A percentile compares a stretch with the other conserved stretches of the same genome.
These are phyloP conservation scores for Fusarium marasasianum DNA, from an alignment of 2,329 filamentous ascomycete genomes.

Conservation along the genomic window DNA sequence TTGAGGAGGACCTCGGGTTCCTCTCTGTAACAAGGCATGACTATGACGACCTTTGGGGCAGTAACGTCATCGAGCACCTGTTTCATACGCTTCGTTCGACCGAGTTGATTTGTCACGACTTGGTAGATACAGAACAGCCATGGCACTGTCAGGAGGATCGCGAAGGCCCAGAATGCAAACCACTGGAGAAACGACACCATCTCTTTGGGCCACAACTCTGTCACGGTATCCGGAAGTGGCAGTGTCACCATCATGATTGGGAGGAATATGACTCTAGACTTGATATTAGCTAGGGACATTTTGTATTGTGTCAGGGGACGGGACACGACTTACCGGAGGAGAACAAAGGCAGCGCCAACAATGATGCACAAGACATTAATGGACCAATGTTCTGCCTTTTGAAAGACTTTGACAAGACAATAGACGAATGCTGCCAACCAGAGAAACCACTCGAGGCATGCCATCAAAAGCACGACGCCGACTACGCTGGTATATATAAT, in stretches of 20 bases:
- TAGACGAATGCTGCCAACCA: constrained; percentile 96
- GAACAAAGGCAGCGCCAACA: constrained; percentile 77
- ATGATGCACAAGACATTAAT: constrained; percentile 80
- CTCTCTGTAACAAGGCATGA: constrained; percentile 98
- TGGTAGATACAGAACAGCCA: constrained; percentile 96
- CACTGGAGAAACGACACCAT: constrained; percentile 83
- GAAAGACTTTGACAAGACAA: constrained; percentile 86
- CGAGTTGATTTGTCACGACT: constrained; percentile 86
- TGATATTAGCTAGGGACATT: not conserved
- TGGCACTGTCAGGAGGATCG: constrained; percentile 83
- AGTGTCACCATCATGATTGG: constrained; percentile 95
- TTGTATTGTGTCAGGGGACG: not conserved
- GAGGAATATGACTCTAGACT: constrained; percentile 78
- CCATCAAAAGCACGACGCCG: constrained; percentile 82
- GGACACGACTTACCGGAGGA: constrained; percentile 69
- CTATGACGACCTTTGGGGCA: constrained; percentile 92
- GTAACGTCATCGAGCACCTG: constrained; percentile 83
- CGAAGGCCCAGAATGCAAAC: constrained; percentile 96
- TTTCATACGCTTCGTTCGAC: constrained; percentile 83
- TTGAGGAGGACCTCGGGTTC: constrained; percentile 84
- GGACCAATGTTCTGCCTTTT: constrained; percentile 89
- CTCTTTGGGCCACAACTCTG: constrained; percentile 73
- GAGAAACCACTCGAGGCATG: constrained; percentile 90
- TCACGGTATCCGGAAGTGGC: constrained; percentile 78
- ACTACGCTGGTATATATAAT: constrained; percentile 87